Evolutionary conservation across 306 rosid species (phyloP).

Genomic region (Dryas drummondii): DNA sequence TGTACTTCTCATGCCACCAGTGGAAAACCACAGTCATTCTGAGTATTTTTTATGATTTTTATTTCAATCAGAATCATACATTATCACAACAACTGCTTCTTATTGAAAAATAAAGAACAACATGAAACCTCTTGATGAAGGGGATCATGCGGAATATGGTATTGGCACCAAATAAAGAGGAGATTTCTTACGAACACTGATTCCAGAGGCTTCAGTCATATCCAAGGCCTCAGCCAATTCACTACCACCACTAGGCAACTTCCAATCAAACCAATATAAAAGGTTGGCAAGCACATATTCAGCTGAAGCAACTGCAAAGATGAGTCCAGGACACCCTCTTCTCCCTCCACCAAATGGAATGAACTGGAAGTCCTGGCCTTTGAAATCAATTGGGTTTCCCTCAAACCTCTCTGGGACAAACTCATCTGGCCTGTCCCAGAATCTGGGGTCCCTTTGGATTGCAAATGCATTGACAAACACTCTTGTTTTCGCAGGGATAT

Average conservation of each 20-base stretch:
- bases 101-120: neutral
- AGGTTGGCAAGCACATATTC: constrained; percentile 19
- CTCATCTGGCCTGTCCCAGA: constrained; percentile 33
- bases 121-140: neutral
- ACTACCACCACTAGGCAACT: constrained; percentile 3
- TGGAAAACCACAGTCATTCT: no score
- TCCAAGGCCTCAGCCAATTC: constrained; percentile 21
- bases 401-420: constrained; percentile 48
- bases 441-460: no score
- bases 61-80: no score
- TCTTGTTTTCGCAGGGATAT: no score
- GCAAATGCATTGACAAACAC: no score
- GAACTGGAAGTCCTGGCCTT: constrained; percentile 25
- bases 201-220: constrained; percentile 28
- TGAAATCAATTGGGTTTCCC: constrained; percentile 22
- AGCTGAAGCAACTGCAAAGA: constrained; percentile 19
- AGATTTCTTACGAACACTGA: constrained; percentile 26
- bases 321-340: constrained; percentile 31
- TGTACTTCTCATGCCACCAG: no score
- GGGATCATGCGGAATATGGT: constrained; percentile 1
- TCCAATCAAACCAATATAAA: constrained; percentile 30
- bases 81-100: no score
- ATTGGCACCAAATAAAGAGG: constrained; percentile 37
- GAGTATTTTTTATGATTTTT: no score
- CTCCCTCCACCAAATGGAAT: constrained; percentile 37